A percentile compares a stretch with the other conserved stretches of the same genome.
Conservation (phyloP, 2,329 filamentous ascomycete genomes). For the Fusarium haematococcum region DNA sequence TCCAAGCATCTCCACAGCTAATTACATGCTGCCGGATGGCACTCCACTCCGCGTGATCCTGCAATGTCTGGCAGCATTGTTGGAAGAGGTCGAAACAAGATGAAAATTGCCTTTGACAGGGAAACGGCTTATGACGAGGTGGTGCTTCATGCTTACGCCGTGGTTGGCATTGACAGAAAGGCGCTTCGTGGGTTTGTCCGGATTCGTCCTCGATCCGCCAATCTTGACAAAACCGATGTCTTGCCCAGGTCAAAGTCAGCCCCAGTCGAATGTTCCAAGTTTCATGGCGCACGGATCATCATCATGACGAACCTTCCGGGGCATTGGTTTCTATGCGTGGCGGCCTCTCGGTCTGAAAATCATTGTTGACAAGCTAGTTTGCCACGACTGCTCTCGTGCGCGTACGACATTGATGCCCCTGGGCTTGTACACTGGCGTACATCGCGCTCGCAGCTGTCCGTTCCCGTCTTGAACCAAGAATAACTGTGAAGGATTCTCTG, state of each 20-base stretch:
- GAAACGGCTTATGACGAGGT: conserved; percentile 13
- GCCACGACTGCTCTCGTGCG: neutral
- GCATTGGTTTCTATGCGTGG: conserved; percentile 1
- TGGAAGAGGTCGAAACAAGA: conserved; percentile 5
- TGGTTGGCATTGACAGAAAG: conserved; percentile 18
- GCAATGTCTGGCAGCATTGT: conserved; percentile 26
- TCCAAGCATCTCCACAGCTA: conserved; percentile 34
- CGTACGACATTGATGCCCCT: neutral
- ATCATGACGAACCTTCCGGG: conserved; percentile 10
- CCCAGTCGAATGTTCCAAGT: conserved; percentile 29
- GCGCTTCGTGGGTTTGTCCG: neutral
- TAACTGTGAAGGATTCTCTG: neutral
- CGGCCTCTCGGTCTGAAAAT: conserved; percentile 3
- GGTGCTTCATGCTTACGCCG: conserved; percentile 9
- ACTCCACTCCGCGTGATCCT: conserved; percentile 26
- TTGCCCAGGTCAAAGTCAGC: conserved; percentile 8
- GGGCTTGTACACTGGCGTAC: neutral
- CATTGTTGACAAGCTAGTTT: neutral
- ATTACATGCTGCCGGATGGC: conserved; percentile 31
- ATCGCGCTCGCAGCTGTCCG: neutral
- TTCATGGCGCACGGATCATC: conserved; percentile 23
- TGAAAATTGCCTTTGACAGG: neutral
- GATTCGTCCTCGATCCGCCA: conserved; percentile 18
- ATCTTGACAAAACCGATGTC: conserved; percentile 10
- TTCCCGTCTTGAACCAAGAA: neutral